A percentile compares a stretch with the other conserved stretches of the same genome.
Conservation (phyloP, 1,284 basidiomycete genomes). For the Puccinia coronata region DNA sequence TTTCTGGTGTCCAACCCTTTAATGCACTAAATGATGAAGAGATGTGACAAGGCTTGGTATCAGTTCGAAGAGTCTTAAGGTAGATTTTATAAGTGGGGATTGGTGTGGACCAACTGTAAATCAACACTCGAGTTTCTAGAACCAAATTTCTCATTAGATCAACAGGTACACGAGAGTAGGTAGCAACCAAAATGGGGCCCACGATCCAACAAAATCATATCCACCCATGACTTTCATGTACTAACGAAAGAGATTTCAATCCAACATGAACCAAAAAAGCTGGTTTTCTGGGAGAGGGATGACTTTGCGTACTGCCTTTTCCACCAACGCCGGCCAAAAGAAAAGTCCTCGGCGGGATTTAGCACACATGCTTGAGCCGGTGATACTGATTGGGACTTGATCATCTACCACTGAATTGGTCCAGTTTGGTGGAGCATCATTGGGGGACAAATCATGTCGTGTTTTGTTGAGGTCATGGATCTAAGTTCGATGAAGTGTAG, state of each 20-base stretch:
- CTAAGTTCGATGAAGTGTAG: too few relatives aligned
- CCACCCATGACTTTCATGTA: slow-evolving; percentile 48
- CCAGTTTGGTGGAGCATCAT: not conserved
- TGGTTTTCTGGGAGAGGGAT: too few relatives aligned
- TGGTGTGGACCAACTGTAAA: slow-evolving; percentile 24
- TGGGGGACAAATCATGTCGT: too few relatives aligned
- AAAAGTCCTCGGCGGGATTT: slow-evolving; percentile 28
- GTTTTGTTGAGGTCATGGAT: not conserved
- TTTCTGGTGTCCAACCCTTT: slow-evolving; percentile 47
- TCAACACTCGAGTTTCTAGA: slow-evolving; percentile 48
- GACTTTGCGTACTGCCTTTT: slow-evolving; percentile 42
- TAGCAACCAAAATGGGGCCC: not conserved
- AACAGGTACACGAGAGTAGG: not conserved
- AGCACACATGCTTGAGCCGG: slow-evolving; percentile 28
- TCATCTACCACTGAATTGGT: slow-evolving; percentile 37
- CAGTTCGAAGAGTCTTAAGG: not conserved
- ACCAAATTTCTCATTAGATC: not conserved
- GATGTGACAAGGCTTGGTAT: not conserved
- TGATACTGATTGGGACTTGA: slow-evolving; percentile 12
- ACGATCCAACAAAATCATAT: too few relatives aligned
- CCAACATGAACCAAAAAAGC: too few relatives aligned
- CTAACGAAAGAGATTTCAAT: slow-evolving; percentile 1
- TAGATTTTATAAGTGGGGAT: too few relatives aligned
- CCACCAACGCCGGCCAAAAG: slow-evolving; percentile 43
- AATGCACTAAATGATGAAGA: slow-evolving; percentile 21